Conservation (phyloP, 768 basidiomycete genomes). For the Boletus insuetus region DNA sequence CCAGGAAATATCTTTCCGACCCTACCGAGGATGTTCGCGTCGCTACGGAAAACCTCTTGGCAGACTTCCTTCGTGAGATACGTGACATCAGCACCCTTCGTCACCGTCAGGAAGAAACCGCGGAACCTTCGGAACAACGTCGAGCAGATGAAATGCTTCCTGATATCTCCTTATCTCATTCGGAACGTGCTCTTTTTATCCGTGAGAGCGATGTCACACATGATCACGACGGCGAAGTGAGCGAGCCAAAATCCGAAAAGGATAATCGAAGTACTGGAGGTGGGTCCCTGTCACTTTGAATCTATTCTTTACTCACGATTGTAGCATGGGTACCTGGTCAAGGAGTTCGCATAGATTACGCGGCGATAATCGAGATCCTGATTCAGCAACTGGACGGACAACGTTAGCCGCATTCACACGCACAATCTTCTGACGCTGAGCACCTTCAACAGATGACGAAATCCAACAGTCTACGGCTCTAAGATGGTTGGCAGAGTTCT, state of each 20-base stretch:
- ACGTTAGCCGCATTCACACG: slow-evolving; percentile 49
- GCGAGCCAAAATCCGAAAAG: slow-evolving; percentile 41
- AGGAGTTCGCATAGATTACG: slow-evolving; percentile 88
- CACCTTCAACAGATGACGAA: slow-evolving; percentile 62
- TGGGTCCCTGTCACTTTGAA: slow-evolving; percentile 28
- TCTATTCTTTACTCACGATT: slow-evolving; percentile 4
- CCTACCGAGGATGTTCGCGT: slow-evolving; percentile 91
- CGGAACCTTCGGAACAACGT: slow-evolving; percentile 39
- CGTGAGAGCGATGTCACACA: slow-evolving; percentile 42
- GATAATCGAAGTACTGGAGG: slow-evolving; percentile 66
- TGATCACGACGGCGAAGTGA: slow-evolving; percentile 40
- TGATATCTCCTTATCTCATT: slow-evolving; percentile 54
- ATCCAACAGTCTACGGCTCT: slow-evolving; percentile 95
- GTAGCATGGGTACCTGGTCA: slow-evolving; percentile 91
- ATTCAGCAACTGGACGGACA: slow-evolving; percentile 82
- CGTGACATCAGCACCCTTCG: slow-evolving; percentile 78
- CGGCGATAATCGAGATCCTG: slow-evolving; percentile 90
- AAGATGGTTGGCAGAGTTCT: slow-evolving; percentile 88
- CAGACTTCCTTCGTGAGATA: slow-evolving; percentile 89
- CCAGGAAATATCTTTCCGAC: slow-evolving; percentile 92
- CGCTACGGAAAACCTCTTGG: slow-evolving; percentile 85
- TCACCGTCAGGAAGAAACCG: slow-evolving; percentile 57
- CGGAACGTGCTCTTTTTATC: slow-evolving; percentile 58
- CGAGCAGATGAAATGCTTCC: slow-evolving; percentile 52
- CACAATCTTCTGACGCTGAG: slow-evolving; percentile 2